Conservation (phyloP, 768 basidiomycete species). For the Lentinula sp. region DNA sequence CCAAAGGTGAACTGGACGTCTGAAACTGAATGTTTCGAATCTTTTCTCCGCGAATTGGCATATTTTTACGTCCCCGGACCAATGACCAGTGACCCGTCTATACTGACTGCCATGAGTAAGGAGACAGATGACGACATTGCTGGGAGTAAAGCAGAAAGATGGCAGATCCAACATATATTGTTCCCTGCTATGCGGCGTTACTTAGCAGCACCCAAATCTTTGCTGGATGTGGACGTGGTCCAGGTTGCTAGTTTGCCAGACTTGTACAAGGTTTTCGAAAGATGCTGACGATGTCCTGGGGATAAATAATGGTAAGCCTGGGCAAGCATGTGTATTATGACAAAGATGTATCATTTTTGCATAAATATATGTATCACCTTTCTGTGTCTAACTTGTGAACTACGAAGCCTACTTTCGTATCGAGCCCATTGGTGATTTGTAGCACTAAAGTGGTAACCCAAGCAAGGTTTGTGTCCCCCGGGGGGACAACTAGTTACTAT, state of each 20-base stretch:
- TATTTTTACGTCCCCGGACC: slow-evolving; percentile 83
- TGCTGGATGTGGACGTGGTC: slow-evolving; percentile 69
- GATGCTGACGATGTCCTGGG: slow-evolving; percentile 48
- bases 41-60: slow-evolving; percentile 84
- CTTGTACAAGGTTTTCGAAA: slow-evolving; percentile 90
- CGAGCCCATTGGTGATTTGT: no score
- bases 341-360: no score
- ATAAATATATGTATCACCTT: no score
- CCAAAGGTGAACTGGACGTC: slow-evolving; percentile 81
- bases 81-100: slow-evolving; percentile 11
- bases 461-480: no score
- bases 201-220: slow-evolving; percentile 57
- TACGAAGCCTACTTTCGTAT: no score
- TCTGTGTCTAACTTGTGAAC: no score
- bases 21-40: slow-evolving; percentile 81
- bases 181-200: slow-evolving; percentile 85
- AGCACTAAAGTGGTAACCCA: no score
- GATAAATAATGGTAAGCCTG: background rate
- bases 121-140: background rate
- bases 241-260: slow-evolving; percentile 89
- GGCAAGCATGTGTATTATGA: no score
- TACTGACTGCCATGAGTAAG: background rate
- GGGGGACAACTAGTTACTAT: no score
- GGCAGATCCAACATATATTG: slow-evolving; percentile 88
- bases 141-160: slow-evolving; percentile 49